Evolutionary conservation across 208 protist genomes (phyloP).

Genomic region (Leishmania mexicana): DNA sequence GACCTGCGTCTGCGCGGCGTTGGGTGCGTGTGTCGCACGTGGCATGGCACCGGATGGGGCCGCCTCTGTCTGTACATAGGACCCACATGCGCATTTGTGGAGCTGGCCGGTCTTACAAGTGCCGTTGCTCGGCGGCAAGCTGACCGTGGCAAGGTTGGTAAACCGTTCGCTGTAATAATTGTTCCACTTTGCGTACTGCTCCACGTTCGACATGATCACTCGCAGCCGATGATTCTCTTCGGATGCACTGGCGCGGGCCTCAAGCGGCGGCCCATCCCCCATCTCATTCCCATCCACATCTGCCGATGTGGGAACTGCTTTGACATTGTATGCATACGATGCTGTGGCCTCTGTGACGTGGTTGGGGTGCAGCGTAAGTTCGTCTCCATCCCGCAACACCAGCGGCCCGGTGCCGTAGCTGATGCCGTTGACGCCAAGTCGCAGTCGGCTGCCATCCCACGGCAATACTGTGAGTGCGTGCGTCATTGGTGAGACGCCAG

Average conservation of each 20-base stretch:
- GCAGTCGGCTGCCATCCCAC: slow-evolving; percentile 26
- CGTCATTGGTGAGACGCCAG: background rate
- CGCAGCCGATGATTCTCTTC: slow-evolving; percentile 9
- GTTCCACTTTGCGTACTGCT: slow-evolving; percentile 37
- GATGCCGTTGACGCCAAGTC: slow-evolving; percentile 27
- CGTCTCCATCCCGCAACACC: slow-evolving; percentile 25
- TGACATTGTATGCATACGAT: slow-evolving; percentile 18
- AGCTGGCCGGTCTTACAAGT: background rate
- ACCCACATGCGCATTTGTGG: slow-evolving; percentile 17
- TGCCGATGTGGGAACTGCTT: background rate
- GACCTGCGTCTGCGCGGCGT: background rate
- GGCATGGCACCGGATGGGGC: background rate
- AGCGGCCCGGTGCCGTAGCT: slow-evolving; percentile 35
- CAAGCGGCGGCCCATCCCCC: background rate
- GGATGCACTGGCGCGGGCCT: background rate
- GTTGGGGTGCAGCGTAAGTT: slow-evolving; percentile 16
- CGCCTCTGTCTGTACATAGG: background rate
- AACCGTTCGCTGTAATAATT: slow-evolving; percentile 34
- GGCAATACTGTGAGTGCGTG: slow-evolving; percentile 19
- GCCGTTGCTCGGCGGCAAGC: background rate
- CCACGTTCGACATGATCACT: slow-evolving; percentile 10
- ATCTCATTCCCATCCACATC: background rate
- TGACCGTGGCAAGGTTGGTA: slow-evolving; percentile 2
- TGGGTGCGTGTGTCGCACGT: background rate
- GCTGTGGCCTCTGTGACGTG: background rate